Conservation (phyloP, 1,139 yeast species). For the Hanseniaspora uvarum region DNA sequence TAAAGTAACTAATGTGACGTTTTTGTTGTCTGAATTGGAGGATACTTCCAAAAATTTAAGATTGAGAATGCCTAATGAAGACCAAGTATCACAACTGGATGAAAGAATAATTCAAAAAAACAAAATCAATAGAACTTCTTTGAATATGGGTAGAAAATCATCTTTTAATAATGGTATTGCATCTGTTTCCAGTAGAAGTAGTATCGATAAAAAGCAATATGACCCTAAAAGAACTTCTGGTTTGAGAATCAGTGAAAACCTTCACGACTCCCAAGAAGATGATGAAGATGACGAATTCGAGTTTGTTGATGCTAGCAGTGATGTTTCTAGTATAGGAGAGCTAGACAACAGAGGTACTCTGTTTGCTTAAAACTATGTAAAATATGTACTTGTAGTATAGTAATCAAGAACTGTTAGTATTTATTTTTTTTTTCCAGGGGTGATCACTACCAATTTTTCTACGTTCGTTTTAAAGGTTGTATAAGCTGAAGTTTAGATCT, state of each 20-base stretch:
- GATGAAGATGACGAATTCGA: conserved; percentile 10
- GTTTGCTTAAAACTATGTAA: background rate
- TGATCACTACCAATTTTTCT: no score
- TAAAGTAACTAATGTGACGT: conserved; percentile 31
- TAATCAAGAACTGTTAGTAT: no score
- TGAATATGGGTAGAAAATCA: background rate
- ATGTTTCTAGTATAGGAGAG: conserved; percentile 16
- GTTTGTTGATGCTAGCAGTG: conserved; percentile 18
- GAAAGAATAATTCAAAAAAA: conserved; percentile 14
- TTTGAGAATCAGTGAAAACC: background rate
- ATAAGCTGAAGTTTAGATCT: no score
- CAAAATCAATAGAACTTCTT: conserved; percentile 12
- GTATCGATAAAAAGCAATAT: background rate
- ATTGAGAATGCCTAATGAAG: conserved; percentile 31
- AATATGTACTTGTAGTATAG: background rate
- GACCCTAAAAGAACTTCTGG: background rate
- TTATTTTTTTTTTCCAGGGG: no score
- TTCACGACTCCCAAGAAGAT: background rate
- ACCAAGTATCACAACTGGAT: conserved; percentile 29
- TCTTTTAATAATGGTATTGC: background rate
- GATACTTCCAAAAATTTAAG: conserved; percentile 23
- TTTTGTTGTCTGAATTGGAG: conserved; percentile 28
- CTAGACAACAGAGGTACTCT: conserved; percentile 17
- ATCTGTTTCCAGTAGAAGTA: background rate
- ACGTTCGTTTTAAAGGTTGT: no score